A percentile compares a stretch with the other conserved stretches of the same genome.
These are phyloP conservation scores for Sporothrix dimorphospora DNA, from an alignment of 2,329 filamentous ascomycete species.

Conservation along the genomic window DNA sequence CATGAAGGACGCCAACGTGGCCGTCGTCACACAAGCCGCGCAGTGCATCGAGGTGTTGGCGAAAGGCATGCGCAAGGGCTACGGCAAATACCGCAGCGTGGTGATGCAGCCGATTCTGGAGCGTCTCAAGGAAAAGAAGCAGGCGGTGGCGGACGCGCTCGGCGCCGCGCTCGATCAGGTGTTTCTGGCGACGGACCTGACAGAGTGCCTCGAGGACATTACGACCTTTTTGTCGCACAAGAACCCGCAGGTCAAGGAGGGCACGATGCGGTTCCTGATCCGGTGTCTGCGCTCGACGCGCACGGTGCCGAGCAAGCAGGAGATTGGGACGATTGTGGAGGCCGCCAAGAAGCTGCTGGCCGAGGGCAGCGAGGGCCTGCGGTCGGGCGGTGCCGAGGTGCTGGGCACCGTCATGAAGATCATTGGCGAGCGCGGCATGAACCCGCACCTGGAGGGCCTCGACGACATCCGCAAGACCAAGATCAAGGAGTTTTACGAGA, in stretches of 20 bases:
- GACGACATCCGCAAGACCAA: conserved; percentile 96
- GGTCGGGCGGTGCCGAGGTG: conserved; percentile 88
- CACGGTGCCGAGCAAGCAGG: conserved; percentile 80
- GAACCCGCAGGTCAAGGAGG: conserved; percentile 96
- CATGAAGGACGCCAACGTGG: conserved; percentile 99
- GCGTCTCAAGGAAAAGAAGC: conserved; percentile 96
- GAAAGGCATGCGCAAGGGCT: conserved; percentile 77
- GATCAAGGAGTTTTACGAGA: conserved; percentile 88
- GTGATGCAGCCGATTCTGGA: conserved; percentile 93
- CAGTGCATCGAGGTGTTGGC: conserved; percentile 90
- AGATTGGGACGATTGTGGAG: conserved; percentile 86
- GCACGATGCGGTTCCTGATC: conserved; percentile 91
- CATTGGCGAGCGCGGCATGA: conserved; percentile 94
- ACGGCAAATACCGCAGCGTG: conserved; percentile 75
- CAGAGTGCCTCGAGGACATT: conserved; percentile 91
- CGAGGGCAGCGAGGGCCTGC: conserved; percentile 82
- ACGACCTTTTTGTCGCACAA: conserved; percentile 85
- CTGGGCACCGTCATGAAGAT: conserved; percentile 98
- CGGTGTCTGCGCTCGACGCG: conserved; percentile 81
- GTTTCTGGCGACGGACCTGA: conserved; percentile 67
- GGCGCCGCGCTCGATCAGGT: conserved; percentile 78
- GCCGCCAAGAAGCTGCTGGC: conserved; percentile 85
- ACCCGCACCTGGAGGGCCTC: conserved; percentile 83
- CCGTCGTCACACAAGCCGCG: conserved; percentile 89
- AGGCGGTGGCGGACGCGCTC: conserved; percentile 82